Conservation (phyloP, 2,329 filamentous ascomycete genomes). For the Trichoderma lentiforme region DNA sequence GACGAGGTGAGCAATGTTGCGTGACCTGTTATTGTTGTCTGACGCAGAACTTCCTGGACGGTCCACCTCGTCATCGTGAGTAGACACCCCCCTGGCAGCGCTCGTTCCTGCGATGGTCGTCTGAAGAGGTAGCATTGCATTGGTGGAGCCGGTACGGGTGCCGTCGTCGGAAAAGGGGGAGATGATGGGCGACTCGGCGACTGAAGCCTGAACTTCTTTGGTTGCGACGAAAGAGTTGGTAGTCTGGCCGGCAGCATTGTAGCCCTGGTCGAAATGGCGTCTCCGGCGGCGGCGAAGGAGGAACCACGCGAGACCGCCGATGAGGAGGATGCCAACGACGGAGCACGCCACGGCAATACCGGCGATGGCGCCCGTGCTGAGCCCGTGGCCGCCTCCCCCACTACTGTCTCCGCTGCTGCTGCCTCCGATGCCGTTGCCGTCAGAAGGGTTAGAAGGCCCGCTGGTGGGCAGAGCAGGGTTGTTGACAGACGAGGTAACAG, state of each 20-base stretch:
- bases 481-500: not conserved
- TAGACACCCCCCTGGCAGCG: not conserved
- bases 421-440: not conserved
- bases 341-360: slow-evolving; percentile 46
- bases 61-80: not conserved
- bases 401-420: not conserved
- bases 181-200: slow-evolving; percentile 37
- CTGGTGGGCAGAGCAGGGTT: not conserved
- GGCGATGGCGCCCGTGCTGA: slow-evolving; percentile 43
- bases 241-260: slow-evolving; percentile 23
- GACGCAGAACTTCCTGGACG: slow-evolving; percentile 27
- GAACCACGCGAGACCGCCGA: slow-evolving; percentile 42
- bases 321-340: slow-evolving; percentile 37
- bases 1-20: slow-evolving; percentile 49
- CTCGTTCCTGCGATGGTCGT: not conserved
- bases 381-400: slow-evolving; percentile 18
- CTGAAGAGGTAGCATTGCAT: not conserved
- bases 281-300: slow-evolving; percentile 42
- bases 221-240: slow-evolving; percentile 42
- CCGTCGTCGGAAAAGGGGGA: slow-evolving; percentile 45
- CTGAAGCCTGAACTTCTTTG: slow-evolving; percentile 42
- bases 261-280: not conserved
- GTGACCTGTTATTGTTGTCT: slow-evolving; percentile 30
- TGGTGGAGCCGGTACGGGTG: not conserved
- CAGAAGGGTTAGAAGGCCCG: not conserved